phyloP scores from a whole-genome alignment of 2,329 filamentous ascomycete species.

The Cercospora citrullina region DNA sequence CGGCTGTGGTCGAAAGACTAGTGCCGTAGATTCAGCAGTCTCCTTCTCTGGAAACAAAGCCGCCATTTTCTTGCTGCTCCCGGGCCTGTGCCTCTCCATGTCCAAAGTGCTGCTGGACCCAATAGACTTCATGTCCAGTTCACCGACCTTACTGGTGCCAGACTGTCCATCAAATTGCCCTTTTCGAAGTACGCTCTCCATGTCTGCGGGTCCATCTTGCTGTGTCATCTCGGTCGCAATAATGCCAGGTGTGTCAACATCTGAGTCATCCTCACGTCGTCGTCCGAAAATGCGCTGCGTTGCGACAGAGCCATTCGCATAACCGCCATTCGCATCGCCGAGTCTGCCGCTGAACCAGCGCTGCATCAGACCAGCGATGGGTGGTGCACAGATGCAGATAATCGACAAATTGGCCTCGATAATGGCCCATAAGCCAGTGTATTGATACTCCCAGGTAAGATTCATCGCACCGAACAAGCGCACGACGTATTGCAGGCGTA shows the following conservation, averaged over 20 bases:
- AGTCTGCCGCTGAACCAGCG: conserved; percentile 16
- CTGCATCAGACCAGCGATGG: conserved; percentile 20
- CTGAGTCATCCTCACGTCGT: conserved; percentile 11
- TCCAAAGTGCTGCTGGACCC: conserved; percentile 16
- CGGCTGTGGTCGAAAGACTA: conserved; percentile 15
- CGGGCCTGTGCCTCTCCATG: conserved; percentile 11
- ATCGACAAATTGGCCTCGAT: conserved; percentile 27
- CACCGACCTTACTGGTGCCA: conserved; percentile 9
- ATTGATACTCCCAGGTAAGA: conserved; percentile 26
- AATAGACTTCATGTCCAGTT: conserved; percentile 15
- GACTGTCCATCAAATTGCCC: conserved; percentile 15
- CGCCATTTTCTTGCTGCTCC: conserved; percentile 6
- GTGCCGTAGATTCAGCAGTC: conserved; percentile 14
- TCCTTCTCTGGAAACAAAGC: conserved; percentile 13
- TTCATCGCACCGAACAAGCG: conserved; percentile 17
- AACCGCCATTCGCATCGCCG: conserved; percentile 4
- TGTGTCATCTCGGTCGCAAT: conserved; percentile 17
- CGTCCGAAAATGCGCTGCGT: conserved; percentile 12
- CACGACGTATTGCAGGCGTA: conserved; percentile 22
- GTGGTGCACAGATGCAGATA: conserved; percentile 30
- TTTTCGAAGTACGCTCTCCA: conserved; percentile 13
- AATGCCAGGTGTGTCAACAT: conserved; percentile 12
- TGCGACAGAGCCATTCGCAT: conserved; percentile 17
- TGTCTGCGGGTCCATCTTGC: conserved; percentile 13
- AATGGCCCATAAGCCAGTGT: conserved; percentile 26